phyloP scores from a whole-genome alignment of 345 rosid genomes.

The Arabidopsis arenosa region DNA sequence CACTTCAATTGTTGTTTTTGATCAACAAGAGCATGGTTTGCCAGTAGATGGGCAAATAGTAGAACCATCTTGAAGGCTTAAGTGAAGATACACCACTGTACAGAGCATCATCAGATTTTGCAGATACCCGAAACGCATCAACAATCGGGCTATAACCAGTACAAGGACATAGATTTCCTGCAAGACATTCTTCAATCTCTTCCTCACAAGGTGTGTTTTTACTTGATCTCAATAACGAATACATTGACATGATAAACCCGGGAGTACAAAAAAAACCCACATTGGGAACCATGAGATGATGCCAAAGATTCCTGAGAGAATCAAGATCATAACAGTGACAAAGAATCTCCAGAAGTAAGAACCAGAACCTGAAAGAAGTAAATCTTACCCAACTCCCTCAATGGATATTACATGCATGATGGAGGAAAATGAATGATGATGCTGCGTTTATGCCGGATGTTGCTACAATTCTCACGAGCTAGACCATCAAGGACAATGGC shows the following conservation, averaged over 20 bases:
- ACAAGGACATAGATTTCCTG: constrained; percentile 94
- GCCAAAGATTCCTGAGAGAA: constrained; percentile 76
- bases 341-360: no score
- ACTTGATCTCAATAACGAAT: constrained; percentile 79
- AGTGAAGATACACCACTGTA: constrained; percentile 57
- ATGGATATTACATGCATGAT: constrained; percentile 91
- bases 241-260: constrained; percentile 96
- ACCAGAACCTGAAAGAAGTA: background rate
- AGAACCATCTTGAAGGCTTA: constrained; percentile 57
- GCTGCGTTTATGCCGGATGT: no score
- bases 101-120: constrained; percentile 73
- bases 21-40: constrained; percentile 78
- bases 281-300: constrained; percentile 88
- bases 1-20: constrained; percentile 43
- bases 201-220: constrained; percentile 70
- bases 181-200: constrained; percentile 90
- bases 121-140: constrained; percentile 90
- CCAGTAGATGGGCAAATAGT: constrained; percentile 92
- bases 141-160: constrained; percentile 95
- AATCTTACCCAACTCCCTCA: constrained; percentile 82
- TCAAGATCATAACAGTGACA: constrained; percentile 10
- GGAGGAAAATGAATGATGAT: no score
- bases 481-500: no score
- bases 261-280: constrained; percentile 97
- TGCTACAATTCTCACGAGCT: no score